These are phyloP conservation scores for Bretschneidera sinensis DNA, from an alignment of 345 rosid genomes.

Conservation along the genomic window DNA sequence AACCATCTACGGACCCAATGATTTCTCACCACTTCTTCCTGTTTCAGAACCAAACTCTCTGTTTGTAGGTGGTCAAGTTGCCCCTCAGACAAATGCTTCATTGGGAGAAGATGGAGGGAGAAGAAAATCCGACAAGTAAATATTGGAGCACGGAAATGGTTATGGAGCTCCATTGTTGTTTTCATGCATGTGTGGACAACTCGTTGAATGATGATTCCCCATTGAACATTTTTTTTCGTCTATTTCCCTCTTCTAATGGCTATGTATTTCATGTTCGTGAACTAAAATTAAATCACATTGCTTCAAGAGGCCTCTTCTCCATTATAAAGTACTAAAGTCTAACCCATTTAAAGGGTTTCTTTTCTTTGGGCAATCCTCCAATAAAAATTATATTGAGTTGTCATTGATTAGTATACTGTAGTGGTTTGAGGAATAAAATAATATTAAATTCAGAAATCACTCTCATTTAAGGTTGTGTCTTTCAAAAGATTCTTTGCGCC, in stretches of 20 bases:
- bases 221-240: not conserved
- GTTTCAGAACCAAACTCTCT: conserved; percentile 19
- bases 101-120: conserved; percentile 13
- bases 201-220: conserved; percentile 20
- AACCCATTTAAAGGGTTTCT: too few relatives aligned
- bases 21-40: conserved; percentile 21
- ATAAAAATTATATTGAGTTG: not conserved
- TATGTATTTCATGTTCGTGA: too few relatives aligned
- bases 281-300: too few relatives aligned
- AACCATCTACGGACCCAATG: conserved; percentile 18
- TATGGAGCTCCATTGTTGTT: too few relatives aligned
- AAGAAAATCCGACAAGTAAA: conserved; percentile 29
- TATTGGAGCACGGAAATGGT: too few relatives aligned
- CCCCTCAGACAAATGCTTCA: conserved; percentile 18
- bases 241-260: not conserved
- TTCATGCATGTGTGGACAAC: too few relatives aligned
- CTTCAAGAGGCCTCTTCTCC: too few relatives aligned
- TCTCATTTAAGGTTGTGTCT: conserved; percentile 1
- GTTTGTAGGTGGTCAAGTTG: conserved; percentile 21
- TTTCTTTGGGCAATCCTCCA: too few relatives aligned
- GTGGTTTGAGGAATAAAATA: conserved; percentile 6
- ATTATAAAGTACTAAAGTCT: not conserved
- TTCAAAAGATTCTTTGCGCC: conserved; percentile 7
- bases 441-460: not conserved
- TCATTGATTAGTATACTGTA: not conserved